Percentiles rank a stretch among this genome's conserved stretches.
Conservation (phyloP, 176 grass and related monocot genomes). For the Eremochloa ophiuroides region DNA sequence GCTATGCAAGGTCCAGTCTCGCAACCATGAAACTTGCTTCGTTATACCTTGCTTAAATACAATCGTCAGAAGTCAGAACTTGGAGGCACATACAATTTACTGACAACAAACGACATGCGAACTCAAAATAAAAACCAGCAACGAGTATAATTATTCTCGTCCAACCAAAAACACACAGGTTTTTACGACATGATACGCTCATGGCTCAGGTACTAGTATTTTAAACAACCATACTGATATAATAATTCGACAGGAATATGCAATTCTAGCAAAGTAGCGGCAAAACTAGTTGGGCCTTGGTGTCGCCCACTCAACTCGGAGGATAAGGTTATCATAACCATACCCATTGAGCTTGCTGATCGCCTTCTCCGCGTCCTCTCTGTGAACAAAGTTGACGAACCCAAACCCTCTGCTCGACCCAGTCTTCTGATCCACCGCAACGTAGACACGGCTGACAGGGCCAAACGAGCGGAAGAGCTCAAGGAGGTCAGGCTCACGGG, state of each 20-base stretch:
- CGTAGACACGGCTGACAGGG: conserved; percentile 76
- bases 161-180: not conserved
- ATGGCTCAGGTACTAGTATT: not conserved
- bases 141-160: conserved; percentile 19
- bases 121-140: not conserved
- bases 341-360: conserved; percentile 93
- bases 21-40: not conserved
- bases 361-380: conserved; percentile 73
- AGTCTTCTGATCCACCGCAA: conserved; percentile 76
- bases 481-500: conserved; percentile 57
- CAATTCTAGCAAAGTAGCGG: not conserved
- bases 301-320: conserved; percentile 79
- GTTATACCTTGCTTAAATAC: not conserved
- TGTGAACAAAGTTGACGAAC: conserved; percentile 78
- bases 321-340: conserved; percentile 90
- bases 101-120: not conserved
- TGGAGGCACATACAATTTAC: not conserved
- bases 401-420: conserved; percentile 65
- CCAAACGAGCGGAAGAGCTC: conserved; percentile 79
- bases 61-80: not conserved
- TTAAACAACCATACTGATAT: not conserved
- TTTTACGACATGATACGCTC: not conserved
- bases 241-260: not conserved
- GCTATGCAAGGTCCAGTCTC: not conserved
- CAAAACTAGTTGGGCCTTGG: conserved; percentile 61